Percentiles rank a stretch among this genome's conserved stretches.
These are phyloP conservation scores for Aspergillus persii DNA, from an alignment of 2,329 filamentous ascomycete species.

Conservation along the genomic window DNA sequence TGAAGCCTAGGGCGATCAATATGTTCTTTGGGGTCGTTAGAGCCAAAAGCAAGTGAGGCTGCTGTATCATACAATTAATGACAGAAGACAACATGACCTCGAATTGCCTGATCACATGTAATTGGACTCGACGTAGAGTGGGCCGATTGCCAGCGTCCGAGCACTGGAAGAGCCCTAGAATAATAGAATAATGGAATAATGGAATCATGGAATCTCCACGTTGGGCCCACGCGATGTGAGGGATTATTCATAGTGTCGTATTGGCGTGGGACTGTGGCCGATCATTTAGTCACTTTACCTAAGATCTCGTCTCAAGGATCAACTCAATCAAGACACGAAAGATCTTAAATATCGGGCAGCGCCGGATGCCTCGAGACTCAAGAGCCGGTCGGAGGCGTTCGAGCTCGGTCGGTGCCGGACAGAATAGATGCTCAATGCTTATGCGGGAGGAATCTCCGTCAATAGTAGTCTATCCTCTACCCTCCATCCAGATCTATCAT, in stretches of 20 bases:
- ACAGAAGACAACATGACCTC: slow-evolving; percentile 15
- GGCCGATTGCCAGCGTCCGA: not conserved
- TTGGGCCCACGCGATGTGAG: not conserved
- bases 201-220: not conserved
- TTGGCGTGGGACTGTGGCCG: not conserved
- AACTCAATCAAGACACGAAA: no score
- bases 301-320: not conserved
- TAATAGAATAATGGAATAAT: no score
- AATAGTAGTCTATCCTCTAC: no score
- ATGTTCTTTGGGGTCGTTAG: slow-evolving; percentile 14
- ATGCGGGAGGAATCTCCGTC: no score
- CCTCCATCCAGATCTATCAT: no score
- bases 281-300: not conserved
- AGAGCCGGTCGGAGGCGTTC: not conserved
- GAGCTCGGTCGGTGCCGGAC: no score
- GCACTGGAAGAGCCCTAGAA: no score
- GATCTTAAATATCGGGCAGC: no score
- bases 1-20: slow-evolving; percentile 10
- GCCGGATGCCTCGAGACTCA: not conserved
- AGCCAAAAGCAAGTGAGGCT: slow-evolving; percentile 22
- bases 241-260: not conserved
- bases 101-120: not conserved
- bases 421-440: no score
- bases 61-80: slow-evolving; percentile 25
- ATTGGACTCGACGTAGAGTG: not conserved